These are phyloP conservation scores for Cryphonectria parasitica DNA, from an alignment of 2,329 filamentous ascomycete genomes.

Conservation along the genomic window DNA sequence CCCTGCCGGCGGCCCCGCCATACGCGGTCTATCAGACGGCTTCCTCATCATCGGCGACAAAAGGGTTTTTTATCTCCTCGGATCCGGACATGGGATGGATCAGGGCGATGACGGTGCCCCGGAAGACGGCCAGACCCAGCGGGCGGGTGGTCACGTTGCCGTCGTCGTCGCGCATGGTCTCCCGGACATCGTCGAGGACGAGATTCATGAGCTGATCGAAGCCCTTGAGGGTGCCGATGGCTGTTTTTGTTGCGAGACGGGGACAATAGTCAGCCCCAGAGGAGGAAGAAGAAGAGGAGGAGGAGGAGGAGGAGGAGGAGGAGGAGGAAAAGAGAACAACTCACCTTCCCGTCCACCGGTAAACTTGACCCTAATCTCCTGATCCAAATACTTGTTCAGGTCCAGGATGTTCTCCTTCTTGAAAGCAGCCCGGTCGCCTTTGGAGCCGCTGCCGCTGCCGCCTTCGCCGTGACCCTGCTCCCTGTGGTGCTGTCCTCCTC, in stretches of 20 bases:
- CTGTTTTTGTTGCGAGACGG: constrained; percentile 48
- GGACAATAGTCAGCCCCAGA: neutral
- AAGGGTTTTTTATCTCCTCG: constrained; percentile 95
- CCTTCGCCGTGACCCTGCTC: constrained; percentile 38
- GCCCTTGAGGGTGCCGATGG: constrained; percentile 87
- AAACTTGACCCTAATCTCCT: constrained; percentile 94
- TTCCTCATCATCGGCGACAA: constrained; percentile 57
- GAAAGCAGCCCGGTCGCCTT: constrained; percentile 63
- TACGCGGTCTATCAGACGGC: too few relatives aligned
- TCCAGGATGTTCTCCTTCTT: constrained; percentile 99
- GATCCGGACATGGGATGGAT: constrained; percentile 93
- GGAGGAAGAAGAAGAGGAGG: too few relatives aligned
- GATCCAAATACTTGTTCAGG: constrained; percentile 94
- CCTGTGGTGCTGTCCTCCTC: constrained; percentile 51
- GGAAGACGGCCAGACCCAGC: constrained; percentile 84
- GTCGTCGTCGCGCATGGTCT: constrained; percentile 88
- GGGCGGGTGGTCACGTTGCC: constrained; percentile 82
- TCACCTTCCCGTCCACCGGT: constrained; percentile 89
- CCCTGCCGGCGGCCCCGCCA: neutral
- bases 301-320: too few relatives aligned
- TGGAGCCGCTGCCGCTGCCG: constrained; percentile 59
- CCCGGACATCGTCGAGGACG: constrained; percentile 91
- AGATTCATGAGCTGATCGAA: constrained; percentile 98
- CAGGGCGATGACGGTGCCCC: constrained; percentile 89
- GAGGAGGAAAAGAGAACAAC: constrained; percentile 32